Conservation (phyloP, 805 yeast genomes). For the Phaffomyces thermotolerans region DNA sequence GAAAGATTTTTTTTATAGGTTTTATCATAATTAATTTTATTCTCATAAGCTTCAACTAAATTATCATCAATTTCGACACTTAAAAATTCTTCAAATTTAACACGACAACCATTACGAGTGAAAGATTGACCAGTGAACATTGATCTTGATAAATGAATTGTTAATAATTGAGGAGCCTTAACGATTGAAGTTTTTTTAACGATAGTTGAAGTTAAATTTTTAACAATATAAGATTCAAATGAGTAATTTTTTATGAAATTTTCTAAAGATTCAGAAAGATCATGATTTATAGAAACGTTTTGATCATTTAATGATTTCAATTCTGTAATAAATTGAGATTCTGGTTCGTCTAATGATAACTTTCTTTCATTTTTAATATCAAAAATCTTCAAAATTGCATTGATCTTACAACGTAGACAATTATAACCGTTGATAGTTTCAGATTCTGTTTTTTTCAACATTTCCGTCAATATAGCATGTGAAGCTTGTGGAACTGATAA, state of each 20-base stretch:
- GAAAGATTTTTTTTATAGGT: constrained; percentile 18
- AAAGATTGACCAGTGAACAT: constrained; percentile 60
- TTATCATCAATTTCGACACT: constrained; percentile 40
- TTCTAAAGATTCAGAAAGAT: constrained; percentile 45
- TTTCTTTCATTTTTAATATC: constrained; percentile 15
- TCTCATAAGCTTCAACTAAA: constrained; percentile 22
- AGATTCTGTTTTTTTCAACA: constrained; percentile 49
- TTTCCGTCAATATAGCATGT: constrained; percentile 40
- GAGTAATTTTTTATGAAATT: constrained; percentile 41
- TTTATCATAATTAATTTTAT: constrained; percentile 19
- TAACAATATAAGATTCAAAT: constrained; percentile 35
- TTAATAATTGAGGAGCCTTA: constrained; percentile 62
- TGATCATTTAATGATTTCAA: constrained; percentile 28
- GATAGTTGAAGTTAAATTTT: constrained; percentile 53
- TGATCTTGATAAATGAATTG: constrained; percentile 84
- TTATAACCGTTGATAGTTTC: constrained; percentile 76
- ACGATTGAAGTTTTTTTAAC: constrained; percentile 55
- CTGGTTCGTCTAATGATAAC: constrained; percentile 20
- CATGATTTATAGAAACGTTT: constrained; percentile 52
- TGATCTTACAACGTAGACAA: constrained; percentile 63
- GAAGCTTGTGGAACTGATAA: constrained; percentile 58
- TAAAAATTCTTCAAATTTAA: constrained; percentile 51
- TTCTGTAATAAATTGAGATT: constrained; percentile 27
- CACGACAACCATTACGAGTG: constrained; percentile 69
- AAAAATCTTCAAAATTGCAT: constrained; percentile 33